These are phyloP conservation scores for Ganoderma lingzhi DNA, from an alignment of 1,284 basidiomycete genomes.

Conservation along the genomic window DNA sequence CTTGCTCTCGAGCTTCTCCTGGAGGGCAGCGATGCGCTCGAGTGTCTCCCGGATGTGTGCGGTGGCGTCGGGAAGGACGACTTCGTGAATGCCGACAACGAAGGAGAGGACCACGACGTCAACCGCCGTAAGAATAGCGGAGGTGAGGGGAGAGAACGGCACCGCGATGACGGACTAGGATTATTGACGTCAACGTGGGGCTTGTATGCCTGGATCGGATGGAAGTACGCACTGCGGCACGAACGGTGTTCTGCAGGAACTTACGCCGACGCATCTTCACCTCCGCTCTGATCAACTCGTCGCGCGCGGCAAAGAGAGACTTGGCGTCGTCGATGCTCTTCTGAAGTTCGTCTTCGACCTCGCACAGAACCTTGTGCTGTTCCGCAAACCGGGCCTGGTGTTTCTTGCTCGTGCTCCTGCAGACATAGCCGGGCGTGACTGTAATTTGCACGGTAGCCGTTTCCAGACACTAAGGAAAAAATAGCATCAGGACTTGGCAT, in stretches of 20 bases:
- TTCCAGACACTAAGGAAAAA: constrained; percentile 2
- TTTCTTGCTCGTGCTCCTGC: constrained; percentile 13
- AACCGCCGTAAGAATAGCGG: constrained; percentile 6
- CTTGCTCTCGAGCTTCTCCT: not conserved
- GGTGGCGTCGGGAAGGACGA: not conserved
- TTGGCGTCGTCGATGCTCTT: constrained; percentile 6
- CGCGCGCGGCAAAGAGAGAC: not conserved
- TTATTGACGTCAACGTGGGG: not conserved
- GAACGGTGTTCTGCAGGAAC: constrained; percentile 1
- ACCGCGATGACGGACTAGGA: constrained; percentile 8
- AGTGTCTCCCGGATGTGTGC: constrained; percentile 7
- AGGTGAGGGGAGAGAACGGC: constrained; percentile 6
- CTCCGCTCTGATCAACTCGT: constrained; percentile 2
- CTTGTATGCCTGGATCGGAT: not conserved
- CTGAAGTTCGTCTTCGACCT: constrained; percentile 7
- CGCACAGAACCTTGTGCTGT: constrained; percentile 5
- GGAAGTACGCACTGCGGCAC: constrained; percentile 3
- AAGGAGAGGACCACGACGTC: constrained; percentile 8
- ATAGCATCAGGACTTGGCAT: not conserved
- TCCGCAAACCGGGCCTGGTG: not conserved
- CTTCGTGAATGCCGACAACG: constrained; percentile 1
- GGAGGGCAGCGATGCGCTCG: constrained; percentile 3
- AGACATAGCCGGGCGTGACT: constrained; percentile 14
- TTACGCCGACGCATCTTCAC: not conserved
- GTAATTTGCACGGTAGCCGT: constrained; percentile 5